These are phyloP conservation scores for Polytrichum commune DNA, from an alignment of 225 moss, liverwort and hornwort species.

Conservation along the genomic window DNA sequence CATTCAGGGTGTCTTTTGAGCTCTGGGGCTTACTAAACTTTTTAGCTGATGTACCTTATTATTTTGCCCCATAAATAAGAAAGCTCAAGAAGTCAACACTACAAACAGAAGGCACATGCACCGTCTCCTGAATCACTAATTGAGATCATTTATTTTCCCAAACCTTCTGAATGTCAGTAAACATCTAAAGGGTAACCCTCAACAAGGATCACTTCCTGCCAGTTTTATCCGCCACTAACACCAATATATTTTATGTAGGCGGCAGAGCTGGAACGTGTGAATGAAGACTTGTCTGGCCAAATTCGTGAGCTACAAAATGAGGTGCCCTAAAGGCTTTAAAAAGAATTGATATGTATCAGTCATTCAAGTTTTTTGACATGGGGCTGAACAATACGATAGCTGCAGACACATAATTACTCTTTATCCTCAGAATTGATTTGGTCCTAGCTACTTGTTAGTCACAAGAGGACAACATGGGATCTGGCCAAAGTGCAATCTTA, in stretches of 20 bases:
- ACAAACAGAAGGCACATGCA: not conserved
- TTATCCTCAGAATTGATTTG: too few relatives aligned
- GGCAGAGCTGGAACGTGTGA: constrained; percentile 4
- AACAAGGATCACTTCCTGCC: too few relatives aligned
- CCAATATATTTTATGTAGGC: constrained; percentile 4
- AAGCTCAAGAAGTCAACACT: not conserved
- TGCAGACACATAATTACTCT: too few relatives aligned
- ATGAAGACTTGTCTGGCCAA: constrained; percentile 10
- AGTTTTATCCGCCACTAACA: not conserved
- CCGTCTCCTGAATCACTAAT: not conserved
- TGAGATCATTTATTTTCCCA: too few relatives aligned
- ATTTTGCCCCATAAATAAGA: not conserved
- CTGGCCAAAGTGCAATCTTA: not conserved
- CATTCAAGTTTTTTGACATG: too few relatives aligned
- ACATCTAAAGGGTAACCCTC: too few relatives aligned
- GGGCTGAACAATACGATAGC: too few relatives aligned
- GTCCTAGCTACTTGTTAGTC: not conserved
- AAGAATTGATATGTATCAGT: too few relatives aligned
- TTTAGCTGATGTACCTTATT: not conserved
- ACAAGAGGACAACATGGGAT: not conserved
- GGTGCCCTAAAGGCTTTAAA: not conserved
- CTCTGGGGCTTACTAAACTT: too few relatives aligned
- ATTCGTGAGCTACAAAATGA: constrained; percentile 15
- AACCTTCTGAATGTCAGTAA: too few relatives aligned
- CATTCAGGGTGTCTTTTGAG: not conserved